phyloP scores from a whole-genome alignment of 768 basidiomycete genomes.

The Lentinula detonsa region DNA sequence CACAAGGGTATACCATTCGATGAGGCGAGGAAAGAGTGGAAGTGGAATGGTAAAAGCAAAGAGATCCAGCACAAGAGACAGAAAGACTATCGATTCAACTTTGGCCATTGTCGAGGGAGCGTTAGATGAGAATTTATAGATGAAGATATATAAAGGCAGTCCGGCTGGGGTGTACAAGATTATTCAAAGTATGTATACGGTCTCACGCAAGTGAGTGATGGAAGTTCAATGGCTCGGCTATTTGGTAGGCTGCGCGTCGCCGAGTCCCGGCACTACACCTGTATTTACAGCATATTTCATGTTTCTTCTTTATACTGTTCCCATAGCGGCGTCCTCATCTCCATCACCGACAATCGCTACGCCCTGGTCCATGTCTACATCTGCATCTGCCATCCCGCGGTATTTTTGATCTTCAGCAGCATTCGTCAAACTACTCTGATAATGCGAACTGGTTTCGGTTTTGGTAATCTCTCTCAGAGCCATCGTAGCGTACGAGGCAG shows the following conservation, averaged over 20 bases:
- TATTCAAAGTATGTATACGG: neutral
- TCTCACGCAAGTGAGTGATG: neutral
- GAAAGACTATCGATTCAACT: constrained; percentile 80
- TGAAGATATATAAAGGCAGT: neutral
- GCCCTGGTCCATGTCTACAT: constrained; percentile 24
- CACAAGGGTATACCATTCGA: constrained; percentile 85
- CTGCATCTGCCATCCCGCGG: constrained; percentile 40
- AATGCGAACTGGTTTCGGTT: constrained; percentile 90
- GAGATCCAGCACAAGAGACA: constrained; percentile 87
- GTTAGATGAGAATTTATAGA: neutral
- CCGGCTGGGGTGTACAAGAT: neutral
- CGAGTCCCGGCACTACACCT: neutral
- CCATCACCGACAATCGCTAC: constrained; percentile 14
- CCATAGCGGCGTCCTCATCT: constrained; percentile 1
- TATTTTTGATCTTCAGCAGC: constrained; percentile 81
- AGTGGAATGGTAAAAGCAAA: constrained; percentile 90
- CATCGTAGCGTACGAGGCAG: constrained; percentile 97
- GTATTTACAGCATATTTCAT: neutral
- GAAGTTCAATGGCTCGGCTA: neutral
- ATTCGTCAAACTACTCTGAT: constrained; percentile 74
- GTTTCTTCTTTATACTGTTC: neutral
- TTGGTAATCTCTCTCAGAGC: constrained; percentile 93
- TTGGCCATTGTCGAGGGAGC: constrained; percentile 39
- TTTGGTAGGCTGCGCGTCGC: neutral
- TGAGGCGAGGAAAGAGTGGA: constrained; percentile 97